Evolutionary conservation across 352 stramenopile genomes (phyloP).

Genomic region (Phytophthora melonis): DNA sequence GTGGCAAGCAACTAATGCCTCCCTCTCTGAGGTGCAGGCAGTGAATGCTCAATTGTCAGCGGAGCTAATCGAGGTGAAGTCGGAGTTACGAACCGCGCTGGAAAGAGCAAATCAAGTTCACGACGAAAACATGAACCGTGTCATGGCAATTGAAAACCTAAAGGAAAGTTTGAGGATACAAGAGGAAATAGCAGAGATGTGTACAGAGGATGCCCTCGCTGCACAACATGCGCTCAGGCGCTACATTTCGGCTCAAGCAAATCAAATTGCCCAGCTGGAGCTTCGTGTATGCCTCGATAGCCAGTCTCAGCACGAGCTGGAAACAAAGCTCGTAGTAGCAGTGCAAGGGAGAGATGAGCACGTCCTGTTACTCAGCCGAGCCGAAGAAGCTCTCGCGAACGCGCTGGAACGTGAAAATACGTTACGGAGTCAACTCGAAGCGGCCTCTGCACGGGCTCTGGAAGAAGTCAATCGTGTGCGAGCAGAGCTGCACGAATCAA

Average conservation of each 20-base stretch:
- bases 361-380: slow-evolving; percentile 20
- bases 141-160: slow-evolving; percentile 8
- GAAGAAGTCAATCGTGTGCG: slow-evolving; percentile 33
- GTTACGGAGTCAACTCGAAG: slow-evolving; percentile 18
- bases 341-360: slow-evolving; percentile 16
- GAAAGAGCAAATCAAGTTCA: slow-evolving; percentile 2
- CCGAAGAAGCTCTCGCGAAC: slow-evolving; percentile 29
- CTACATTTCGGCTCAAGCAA: not conserved
- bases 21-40: not conserved
- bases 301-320: slow-evolving; percentile 9
- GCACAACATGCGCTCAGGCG: not conserved
- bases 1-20: not conserved
- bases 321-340: not conserved
- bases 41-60: slow-evolving; percentile 11
- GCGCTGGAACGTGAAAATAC: slow-evolving; percentile 17
- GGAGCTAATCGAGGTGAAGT: slow-evolving; percentile 1
- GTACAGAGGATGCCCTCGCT: slow-evolving; percentile 9
- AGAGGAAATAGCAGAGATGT: slow-evolving; percentile 17
- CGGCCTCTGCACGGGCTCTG: slow-evolving; percentile 1
- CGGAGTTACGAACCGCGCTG: slow-evolving; percentile 1
- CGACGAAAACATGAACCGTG: not conserved
- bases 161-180: not conserved
- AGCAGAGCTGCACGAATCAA: slow-evolving; percentile 30
- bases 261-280: slow-evolving; percentile 12
- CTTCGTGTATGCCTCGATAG: not conserved